Evolutionary conservation across 2,329 filamentous ascomycete genomes (phyloP).

Genomic region (Aureobasidium musti): DNA sequence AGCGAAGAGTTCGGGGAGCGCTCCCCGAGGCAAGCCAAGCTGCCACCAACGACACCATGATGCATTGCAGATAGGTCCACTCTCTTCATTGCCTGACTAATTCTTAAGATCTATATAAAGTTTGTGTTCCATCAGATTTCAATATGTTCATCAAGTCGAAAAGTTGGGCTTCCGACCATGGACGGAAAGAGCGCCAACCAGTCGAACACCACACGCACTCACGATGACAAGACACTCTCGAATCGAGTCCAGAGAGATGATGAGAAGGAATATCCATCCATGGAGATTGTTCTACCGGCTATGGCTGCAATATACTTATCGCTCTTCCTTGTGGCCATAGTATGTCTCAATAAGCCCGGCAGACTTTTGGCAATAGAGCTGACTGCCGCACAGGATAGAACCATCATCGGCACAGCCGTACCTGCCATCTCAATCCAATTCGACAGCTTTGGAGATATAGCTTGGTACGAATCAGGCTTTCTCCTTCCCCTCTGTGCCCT

Average conservation of each 20-base stretch:
- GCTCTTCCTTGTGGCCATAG: constrained; percentile 46
- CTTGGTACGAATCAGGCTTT: constrained; percentile 53
- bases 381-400: constrained; percentile 30
- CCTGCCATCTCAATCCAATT: constrained; percentile 53
- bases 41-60: neutral
- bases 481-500: constrained; percentile 49
- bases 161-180: neutral
- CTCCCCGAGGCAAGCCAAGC: neutral
- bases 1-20: neutral
- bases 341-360: constrained; percentile 29
- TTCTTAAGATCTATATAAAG: neutral
- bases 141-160: neutral
- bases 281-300: constrained; percentile 42
- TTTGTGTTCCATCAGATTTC: neutral
- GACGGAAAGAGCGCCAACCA: neutral
- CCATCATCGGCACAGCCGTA: constrained; percentile 51
- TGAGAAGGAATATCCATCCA: constrained; percentile 36
- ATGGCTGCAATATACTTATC: constrained; percentile 44
- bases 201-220: neutral
- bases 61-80: neutral
- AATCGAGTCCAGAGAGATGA: neutral
- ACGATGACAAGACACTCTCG: neutral
- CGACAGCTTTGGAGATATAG: constrained; percentile 50
- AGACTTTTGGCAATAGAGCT: neutral
- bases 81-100: neutral